Conservation (phyloP, 805 yeast species). For the Vanderwaltozyma tropicalis region DNA sequence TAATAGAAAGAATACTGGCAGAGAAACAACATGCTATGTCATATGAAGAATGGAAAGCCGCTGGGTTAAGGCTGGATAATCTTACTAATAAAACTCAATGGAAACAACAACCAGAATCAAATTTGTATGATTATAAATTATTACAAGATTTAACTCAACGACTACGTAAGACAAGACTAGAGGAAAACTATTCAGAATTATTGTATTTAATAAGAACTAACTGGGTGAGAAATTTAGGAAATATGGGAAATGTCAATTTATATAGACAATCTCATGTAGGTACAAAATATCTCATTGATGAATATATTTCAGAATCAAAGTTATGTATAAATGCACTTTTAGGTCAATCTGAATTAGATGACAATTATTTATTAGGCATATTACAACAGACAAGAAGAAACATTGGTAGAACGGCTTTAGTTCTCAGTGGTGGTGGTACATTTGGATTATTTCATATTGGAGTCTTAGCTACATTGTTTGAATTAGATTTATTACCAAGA, state of each 20-base stretch:
- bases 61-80: slow-evolving; percentile 53
- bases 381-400: slow-evolving; percentile 77
- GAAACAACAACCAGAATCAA: slow-evolving; percentile 53
- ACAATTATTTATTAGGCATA: slow-evolving; percentile 60
- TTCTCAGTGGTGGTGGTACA: slow-evolving; percentile 88
- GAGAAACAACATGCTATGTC: slow-evolving; percentile 40
- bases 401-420: slow-evolving; percentile 85
- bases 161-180: slow-evolving; percentile 48
- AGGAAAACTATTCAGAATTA: slow-evolving; percentile 48
- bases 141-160: slow-evolving; percentile 43
- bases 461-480: slow-evolving; percentile 66
- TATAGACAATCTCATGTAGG: slow-evolving; percentile 75
- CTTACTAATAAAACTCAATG: slow-evolving; percentile 57
- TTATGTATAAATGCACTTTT: slow-evolving; percentile 25
- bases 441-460: slow-evolving; percentile 90
- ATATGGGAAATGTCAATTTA: slow-evolving; percentile 70
- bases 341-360: slow-evolving; percentile 41
- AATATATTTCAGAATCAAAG: slow-evolving; percentile 69
- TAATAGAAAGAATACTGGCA: slow-evolving; percentile 26
- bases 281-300: slow-evolving; percentile 72
- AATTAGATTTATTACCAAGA: slow-evolving; percentile 64
- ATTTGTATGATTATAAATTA: slow-evolving; percentile 60
- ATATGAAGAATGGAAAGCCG: slow-evolving; percentile 54
- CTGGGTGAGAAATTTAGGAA: slow-evolving; percentile 75
- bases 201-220: slow-evolving; percentile 73